Evolutionary conservation across 2,329 filamentous ascomycete species (phyloP).

Genomic region (Mycosphaerelloides madeirae): DNA sequence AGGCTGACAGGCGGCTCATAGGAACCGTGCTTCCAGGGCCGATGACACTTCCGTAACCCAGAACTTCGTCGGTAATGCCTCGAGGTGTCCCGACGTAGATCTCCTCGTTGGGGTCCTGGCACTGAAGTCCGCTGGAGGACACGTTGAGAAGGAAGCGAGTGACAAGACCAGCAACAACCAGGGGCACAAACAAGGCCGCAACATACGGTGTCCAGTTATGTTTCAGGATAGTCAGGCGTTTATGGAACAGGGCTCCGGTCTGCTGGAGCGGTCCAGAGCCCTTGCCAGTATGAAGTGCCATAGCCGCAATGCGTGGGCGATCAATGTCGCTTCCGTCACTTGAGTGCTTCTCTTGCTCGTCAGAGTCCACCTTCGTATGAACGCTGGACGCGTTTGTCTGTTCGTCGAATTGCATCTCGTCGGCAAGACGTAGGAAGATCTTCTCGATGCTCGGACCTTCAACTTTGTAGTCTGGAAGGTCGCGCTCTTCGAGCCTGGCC

Average conservation of each 20-base stretch:
- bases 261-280: conserved; percentile 49
- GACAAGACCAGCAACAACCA: conserved; percentile 73
- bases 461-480: conserved; percentile 70
- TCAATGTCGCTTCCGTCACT: background rate
- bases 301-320: conserved; percentile 3
- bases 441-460: conserved; percentile 85
- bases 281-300: conserved; percentile 17
- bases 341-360: background rate
- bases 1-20: background rate
- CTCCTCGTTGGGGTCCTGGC: conserved; percentile 27
- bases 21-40: conserved; percentile 8
- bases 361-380: background rate
- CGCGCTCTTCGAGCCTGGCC: conserved; percentile 53
- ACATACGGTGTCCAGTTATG: conserved; percentile 71
- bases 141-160: conserved; percentile 54
- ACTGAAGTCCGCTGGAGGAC: conserved; percentile 49
- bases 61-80: too few species aligned
- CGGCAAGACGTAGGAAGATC: conserved; percentile 77
- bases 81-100: background rate
- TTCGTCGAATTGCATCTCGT: conserved; percentile 51
- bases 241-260: conserved; percentile 65
- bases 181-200: conserved; percentile 67
- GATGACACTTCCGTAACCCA: conserved; percentile 1
- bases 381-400: background rate
- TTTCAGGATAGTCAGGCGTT: conserved; percentile 70